Base-by-base conservation (phyloP, 805 yeast species). In the Wickerhamiella parazyma region DNA sequence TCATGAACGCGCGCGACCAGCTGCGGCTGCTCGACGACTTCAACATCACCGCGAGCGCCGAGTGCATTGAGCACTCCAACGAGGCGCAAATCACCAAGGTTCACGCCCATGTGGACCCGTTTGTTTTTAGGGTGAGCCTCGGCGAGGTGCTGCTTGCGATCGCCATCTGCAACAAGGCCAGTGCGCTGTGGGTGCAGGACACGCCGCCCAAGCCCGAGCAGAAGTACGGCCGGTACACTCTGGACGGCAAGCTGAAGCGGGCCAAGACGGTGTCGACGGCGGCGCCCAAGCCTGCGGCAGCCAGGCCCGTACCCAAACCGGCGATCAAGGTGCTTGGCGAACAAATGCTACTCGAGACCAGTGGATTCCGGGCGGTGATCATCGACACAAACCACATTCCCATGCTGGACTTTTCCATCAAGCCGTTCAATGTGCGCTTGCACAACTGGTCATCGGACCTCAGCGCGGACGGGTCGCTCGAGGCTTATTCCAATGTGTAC, bases 341-440 rank as follows among this genome's bases (percentile, higher is more conserved):
- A 59, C 75, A 72, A 36, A 61, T 85, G 37, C 67, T 62, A 35
- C 78, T 78, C 0, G 73, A 73, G 37, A 60, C 84, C 47, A 84
- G 80, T 12, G 95, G 95, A 0, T 56, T 82, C 48, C 68, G 95
- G 48, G 60, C 86, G 38, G 93, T 87, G 1, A 63, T 87, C 41
- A 81, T 87, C 49, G 95, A 95, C 57, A 93, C 84, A 58, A 91
- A 86, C 56, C 96, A 87, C 57, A 67, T 87, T 49, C 96, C 97
- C 0, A 79, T 86, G 31, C 53, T 84, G 12, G 95, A 87, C 60
- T 67, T 83, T 71, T 72, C 73, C 44, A 66, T 84, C 7, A 71
- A 75, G 47, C 79, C 89, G 0, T 83, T 87, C 58, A 72, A 73
- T 10, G 58, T 80, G 1, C 65, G 64, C 25, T 87, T 85, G 0